Evolutionary conservation across 805 yeast species (phyloP), one percentile per base, ranked within the genome.

Genomic region (Nakazawaea sp.): DNA sequence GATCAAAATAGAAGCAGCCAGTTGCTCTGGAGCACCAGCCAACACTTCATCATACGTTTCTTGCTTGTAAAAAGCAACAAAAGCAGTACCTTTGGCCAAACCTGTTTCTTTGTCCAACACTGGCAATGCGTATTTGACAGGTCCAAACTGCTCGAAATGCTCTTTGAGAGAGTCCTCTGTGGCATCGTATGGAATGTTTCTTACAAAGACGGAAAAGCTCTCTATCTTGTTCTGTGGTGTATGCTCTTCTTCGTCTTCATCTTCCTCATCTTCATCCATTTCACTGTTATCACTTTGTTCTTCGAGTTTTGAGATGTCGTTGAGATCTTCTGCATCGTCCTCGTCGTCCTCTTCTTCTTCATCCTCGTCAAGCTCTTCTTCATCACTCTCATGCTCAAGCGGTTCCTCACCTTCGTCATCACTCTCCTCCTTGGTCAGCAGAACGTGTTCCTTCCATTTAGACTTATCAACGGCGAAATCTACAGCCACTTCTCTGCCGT

Each of bases 161-260:
- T 78, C 86, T 33, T 66, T 69, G 27, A 92, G 66, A 2, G 80
- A 59, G 38, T 89, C 97, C 33, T 72, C 72, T 25, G 94, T 87
- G 4, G 96, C 94, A 58, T 87, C 96, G 53, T 90, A 92, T 1
- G 98, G 97, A 25, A 92, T 76, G 52, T 92, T 92, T 53, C 98
- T 77, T 9, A 92, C 85, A 54, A 92, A 92, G 18, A 92, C 59
- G 4, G 95, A 80, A 45, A 52, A 82, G 5, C 72, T 66, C 48
- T 83, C 92, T 54, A 75, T 80, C 55, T 65, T 80, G 57, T 84
- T 83, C 30, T 58, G 55, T 35, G 62, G 61, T 43, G 52, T 60
- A 16, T 41, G 44, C 20, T 48, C 52, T 19, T 51, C 54, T 32
- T 51, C 55, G 18, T 48, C 52, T 2, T 51, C 58, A 3, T 50